Conservation (phyloP, 148 eudicot species). For the Arbutus unedo region DNA sequence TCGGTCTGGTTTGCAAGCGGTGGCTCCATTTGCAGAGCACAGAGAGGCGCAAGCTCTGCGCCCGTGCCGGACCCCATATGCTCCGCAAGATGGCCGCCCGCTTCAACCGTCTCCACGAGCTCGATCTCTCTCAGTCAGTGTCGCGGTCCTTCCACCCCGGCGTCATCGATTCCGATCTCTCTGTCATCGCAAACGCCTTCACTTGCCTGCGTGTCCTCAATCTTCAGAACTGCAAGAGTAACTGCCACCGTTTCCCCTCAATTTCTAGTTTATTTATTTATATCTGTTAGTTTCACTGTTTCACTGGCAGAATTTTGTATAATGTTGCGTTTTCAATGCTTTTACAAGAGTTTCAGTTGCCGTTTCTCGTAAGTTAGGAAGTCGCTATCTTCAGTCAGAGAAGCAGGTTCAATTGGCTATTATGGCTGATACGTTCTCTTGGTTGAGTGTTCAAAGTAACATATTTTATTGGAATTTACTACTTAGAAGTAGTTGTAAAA, state of each 20-base stretch:
- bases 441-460: background rate
- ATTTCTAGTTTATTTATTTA: background rate
- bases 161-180: slow-evolving; percentile 76
- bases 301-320: background rate
- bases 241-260: background rate
- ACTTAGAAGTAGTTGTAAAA: background rate
- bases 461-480: background rate
- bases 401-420: background rate
- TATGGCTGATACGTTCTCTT: background rate
- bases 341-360: background rate
- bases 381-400: background rate
- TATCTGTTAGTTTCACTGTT: background rate
- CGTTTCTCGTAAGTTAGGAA: background rate
- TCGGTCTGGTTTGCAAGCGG: slow-evolving; percentile 83
- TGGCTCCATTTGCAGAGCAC: slow-evolving; percentile 87
- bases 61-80: slow-evolving; percentile 92
- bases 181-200: slow-evolving; percentile 63
- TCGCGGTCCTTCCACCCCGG: slow-evolving; percentile 84
- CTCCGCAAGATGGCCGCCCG: slow-evolving; percentile 69
- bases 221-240: slow-evolving; percentile 67
- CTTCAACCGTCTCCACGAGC: slow-evolving; percentile 51
- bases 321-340: background rate
- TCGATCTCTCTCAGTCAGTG: slow-evolving; percentile 69
- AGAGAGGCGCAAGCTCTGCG: slow-evolving; percentile 64
- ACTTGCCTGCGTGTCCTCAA: slow-evolving; percentile 49